Percentiles rank a stretch among this genome's conserved stretches.
Evolutionary conservation across 2,329 filamentous ascomycete genomes (phyloP).

Genomic region (Cercospora sojina): DNA sequence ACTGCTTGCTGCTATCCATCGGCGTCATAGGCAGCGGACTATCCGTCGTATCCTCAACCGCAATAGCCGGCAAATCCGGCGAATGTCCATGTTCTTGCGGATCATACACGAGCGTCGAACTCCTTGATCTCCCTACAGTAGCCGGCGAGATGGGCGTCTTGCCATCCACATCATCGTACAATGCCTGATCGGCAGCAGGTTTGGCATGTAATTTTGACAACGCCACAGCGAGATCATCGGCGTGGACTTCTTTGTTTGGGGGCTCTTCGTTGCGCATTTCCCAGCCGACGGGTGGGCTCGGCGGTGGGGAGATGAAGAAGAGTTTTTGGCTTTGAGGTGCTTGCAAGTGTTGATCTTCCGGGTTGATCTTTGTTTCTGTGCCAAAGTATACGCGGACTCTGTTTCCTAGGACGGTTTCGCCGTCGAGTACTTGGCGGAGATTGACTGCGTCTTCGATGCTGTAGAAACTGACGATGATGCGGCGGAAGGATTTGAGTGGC

Average conservation of each 20-base stretch:
- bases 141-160: slow-evolving; percentile 29
- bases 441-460: slow-evolving; percentile 66
- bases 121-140: slow-evolving; percentile 45
- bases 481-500: slow-evolving; percentile 77
- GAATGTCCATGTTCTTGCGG: slow-evolving; percentile 62
- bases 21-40: slow-evolving; percentile 51
- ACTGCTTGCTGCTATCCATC: slow-evolving; percentile 48
- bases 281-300: slow-evolving; percentile 64
- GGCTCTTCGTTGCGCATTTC: slow-evolving; percentile 62
- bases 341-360: slow-evolving; percentile 49
- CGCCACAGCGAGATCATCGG: slow-evolving; percentile 59
- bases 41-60: slow-evolving; percentile 60
- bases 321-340: slow-evolving; percentile 60
- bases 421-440: slow-evolving; percentile 71
- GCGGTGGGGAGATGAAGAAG: slow-evolving; percentile 66
- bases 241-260: slow-evolving; percentile 65
- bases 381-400: slow-evolving; percentile 66
- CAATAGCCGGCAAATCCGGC: slow-evolving; percentile 60
- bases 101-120: slow-evolving; percentile 60
- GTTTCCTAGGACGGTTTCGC: slow-evolving; percentile 69
- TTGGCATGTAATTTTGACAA: slow-evolving; percentile 53
- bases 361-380: slow-evolving; percentile 49
- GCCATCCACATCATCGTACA: slow-evolving; percentile 29
- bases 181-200: slow-evolving; percentile 35
- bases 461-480: slow-evolving; percentile 78